Evolutionary conservation across 163 green algal species (phyloP).

Genomic region (Volvox carteri): DNA sequence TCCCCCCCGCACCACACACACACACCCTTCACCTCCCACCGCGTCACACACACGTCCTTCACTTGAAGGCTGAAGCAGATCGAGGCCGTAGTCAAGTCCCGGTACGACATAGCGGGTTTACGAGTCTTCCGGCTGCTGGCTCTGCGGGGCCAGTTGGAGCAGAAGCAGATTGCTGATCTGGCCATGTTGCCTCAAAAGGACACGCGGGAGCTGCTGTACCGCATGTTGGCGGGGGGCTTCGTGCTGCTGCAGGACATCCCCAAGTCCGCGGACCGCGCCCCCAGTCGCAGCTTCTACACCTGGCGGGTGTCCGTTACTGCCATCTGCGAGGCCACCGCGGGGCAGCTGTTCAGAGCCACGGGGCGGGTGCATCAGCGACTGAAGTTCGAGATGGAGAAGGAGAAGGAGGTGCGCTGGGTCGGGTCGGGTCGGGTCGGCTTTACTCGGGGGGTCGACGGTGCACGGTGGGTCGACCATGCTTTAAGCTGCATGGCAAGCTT

Average conservation of each 20-base stretch:
- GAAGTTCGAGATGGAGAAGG: slow-evolving; percentile 70
- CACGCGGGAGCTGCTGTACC: slow-evolving; percentile 88
- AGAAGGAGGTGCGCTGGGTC: slow-evolving; percentile 69
- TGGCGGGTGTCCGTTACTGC: slow-evolving; percentile 74
- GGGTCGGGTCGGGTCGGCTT: no score
- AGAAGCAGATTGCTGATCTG: slow-evolving; percentile 86
- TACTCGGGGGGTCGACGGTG: no score
- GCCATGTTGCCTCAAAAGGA: slow-evolving; percentile 86
- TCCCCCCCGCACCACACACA: no score
- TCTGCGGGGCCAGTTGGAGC: slow-evolving; percentile 80
- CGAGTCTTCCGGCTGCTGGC: slow-evolving; percentile 86
- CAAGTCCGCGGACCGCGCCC: slow-evolving; percentile 84
- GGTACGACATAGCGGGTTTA: slow-evolving; percentile 72
- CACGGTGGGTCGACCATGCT: no score
- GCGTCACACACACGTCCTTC: no score
- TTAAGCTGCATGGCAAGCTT: no score
- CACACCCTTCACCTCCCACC: no score
- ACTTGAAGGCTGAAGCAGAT: slow-evolving; percentile 65
- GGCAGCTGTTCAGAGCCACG: slow-evolving; percentile 73
- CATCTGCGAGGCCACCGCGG: slow-evolving; percentile 55
- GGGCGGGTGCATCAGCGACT: slow-evolving; percentile 79
- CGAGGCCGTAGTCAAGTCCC: slow-evolving; percentile 72
- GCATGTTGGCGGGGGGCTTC: slow-evolving; percentile 81
- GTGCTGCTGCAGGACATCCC: slow-evolving; percentile 86
- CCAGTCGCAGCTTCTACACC: slow-evolving; percentile 90